Conservation (phyloP, 2,329 filamentous ascomycete genomes). For the Colletotrichum godetiae region DNA sequence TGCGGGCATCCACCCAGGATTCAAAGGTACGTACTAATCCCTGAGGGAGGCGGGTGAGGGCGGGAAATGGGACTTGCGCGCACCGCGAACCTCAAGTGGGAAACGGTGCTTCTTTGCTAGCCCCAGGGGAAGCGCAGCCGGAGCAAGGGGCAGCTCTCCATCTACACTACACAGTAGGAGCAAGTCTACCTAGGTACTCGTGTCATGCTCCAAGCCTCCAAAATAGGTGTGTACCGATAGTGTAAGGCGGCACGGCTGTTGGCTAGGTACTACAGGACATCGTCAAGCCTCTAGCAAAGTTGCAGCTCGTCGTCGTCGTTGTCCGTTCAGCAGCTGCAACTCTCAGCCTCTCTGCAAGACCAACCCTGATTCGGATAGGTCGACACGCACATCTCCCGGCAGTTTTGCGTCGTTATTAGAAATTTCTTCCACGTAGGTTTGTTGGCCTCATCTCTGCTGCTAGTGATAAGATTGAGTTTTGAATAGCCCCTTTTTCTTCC, state of each 20-base stretch:
- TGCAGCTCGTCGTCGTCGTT: neutral
- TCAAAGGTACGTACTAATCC: no score
- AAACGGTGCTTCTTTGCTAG: neutral
- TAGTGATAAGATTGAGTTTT: conserved; percentile 3
- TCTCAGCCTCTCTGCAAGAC: conserved; percentile 2
- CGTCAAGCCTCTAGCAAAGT: neutral
- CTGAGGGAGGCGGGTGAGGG: neutral
- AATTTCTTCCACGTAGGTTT: neutral
- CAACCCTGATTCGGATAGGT: neutral
- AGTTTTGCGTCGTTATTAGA: neutral
- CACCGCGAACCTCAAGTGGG: neutral
- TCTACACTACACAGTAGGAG: neutral
- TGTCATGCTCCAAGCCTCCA: neutral
- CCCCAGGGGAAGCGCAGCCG: neutral
- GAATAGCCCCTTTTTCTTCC: conserved; percentile 8
- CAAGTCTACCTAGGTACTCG: no score
- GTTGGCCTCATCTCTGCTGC: neutral
- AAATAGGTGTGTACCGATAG: neutral
- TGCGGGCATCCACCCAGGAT: neutral
- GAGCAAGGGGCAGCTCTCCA: neutral
- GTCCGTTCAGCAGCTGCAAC: neutral
- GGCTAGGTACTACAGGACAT: neutral
- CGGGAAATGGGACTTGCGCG: neutral
- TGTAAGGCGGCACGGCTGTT: neutral
- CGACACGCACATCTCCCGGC: neutral